Conservation (phyloP, 139 green algal genomes). For the Volvox africanus region DNA sequence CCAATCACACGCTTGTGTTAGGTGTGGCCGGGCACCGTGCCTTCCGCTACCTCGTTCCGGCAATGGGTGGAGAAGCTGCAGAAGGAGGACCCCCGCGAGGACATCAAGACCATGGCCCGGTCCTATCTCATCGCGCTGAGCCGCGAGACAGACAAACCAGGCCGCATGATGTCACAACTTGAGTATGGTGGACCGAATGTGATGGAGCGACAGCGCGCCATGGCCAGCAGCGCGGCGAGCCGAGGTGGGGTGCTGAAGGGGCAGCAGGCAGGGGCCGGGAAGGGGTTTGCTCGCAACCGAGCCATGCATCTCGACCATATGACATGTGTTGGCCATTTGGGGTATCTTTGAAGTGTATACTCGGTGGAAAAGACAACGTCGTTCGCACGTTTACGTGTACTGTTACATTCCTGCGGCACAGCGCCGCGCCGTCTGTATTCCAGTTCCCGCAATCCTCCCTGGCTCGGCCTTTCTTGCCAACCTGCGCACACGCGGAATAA, state of each 20-base stretch:
- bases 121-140: conserved; percentile 47
- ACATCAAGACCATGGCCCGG: conserved; percentile 44
- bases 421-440: too few species aligned
- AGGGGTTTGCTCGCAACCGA: neutral
- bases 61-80: conserved; percentile 32
- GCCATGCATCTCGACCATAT: too few species aligned
- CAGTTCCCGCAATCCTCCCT: neutral
- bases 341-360: too few species aligned
- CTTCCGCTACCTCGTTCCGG: conserved; percentile 13
- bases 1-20: neutral
- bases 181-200: conserved; percentile 28
- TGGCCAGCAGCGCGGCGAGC: neutral
- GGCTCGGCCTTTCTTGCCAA: too few species aligned
- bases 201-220: neutral
- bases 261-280: neutral
- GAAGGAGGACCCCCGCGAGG: conserved; percentile 41
- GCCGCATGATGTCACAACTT: conserved; percentile 28
- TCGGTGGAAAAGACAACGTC: neutral
- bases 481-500: too few species aligned
- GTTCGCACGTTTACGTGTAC: neutral
- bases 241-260: neutral
- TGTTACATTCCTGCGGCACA: too few species aligned
- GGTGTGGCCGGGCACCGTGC: conserved; percentile 9
- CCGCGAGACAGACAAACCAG: conserved; percentile 25
- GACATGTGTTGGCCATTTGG: too few species aligned